Conservation (phyloP, 1,284 basidiomycete species). For the Ganoderma leucocontextum region DNA sequence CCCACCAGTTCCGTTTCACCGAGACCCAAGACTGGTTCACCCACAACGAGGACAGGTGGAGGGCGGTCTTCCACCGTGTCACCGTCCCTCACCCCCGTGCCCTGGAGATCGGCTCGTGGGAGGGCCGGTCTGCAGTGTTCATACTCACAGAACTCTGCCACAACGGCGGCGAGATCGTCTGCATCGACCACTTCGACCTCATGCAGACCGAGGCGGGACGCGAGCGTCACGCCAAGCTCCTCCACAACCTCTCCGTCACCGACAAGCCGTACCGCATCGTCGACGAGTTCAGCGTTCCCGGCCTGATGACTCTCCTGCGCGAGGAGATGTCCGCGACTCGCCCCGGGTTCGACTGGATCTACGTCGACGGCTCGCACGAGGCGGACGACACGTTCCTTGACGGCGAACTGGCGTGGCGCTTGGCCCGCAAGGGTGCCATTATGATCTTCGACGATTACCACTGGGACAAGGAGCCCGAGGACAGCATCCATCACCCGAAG, state of each 20-base stretch:
- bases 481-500: conserved; percentile 61
- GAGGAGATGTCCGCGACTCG: conserved; percentile 50
- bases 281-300: conserved; percentile 61
- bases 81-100: conserved; percentile 49
- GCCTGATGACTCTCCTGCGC: conserved; percentile 53
- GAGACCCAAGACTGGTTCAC: conserved; percentile 66
- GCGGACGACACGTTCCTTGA: conserved; percentile 68
- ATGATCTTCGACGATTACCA: conserved; percentile 67
- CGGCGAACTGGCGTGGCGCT: conserved; percentile 64
- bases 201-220: conserved; percentile 56
- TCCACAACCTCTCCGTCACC: conserved; percentile 56
- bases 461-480: conserved; percentile 57
- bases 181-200: conserved; percentile 68
- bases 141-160: conserved; percentile 56
- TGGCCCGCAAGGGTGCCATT: conserved; percentile 58
- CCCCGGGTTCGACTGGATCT: conserved; percentile 66
- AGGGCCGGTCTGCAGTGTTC: conserved; percentile 67
- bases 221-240: conserved; percentile 53
- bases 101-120: conserved; percentile 71
- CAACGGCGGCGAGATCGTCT: conserved; percentile 54
- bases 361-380: conserved; percentile 66
- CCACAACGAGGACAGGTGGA: conserved; percentile 53
- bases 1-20: conserved; percentile 50
- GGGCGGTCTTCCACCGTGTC: conserved; percentile 48
- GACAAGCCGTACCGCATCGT: conserved; percentile 55